phyloP scores from a whole-genome alignment of 1,284 basidiomycete species.

The Trametes hirsuta region DNA sequence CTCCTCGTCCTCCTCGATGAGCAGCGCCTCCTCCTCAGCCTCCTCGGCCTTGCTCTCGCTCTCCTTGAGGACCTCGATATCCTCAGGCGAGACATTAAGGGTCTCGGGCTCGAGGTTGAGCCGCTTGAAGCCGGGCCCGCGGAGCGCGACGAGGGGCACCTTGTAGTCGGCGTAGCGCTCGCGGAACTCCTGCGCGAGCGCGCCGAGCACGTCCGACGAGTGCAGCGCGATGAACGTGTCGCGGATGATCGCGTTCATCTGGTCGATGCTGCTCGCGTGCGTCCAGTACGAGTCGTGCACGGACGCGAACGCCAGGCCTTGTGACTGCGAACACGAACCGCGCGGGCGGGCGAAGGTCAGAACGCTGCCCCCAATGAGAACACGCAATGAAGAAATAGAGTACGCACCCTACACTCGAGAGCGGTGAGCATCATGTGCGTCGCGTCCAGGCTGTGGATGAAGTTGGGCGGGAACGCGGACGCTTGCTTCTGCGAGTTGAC shows the following conservation, averaged over 20 bases:
- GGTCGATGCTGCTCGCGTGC: slow-evolving; percentile 86
- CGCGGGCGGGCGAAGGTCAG: no score
- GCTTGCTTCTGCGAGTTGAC: slow-evolving; percentile 91
- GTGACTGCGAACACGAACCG: slow-evolving; percentile 45
- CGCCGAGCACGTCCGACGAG: slow-evolving; percentile 79
- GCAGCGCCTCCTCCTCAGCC: slow-evolving; percentile 10
- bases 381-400: neutral
- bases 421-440: slow-evolving; percentile 99
- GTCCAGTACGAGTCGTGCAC: slow-evolving; percentile 99
- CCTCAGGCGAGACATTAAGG: slow-evolving; percentile 8
- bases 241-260: slow-evolving; percentile 89
- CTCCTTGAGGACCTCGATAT: slow-evolving; percentile 22
- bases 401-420: slow-evolving; percentile 80
- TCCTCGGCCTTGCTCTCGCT: slow-evolving; percentile 2
- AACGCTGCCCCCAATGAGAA: neutral
- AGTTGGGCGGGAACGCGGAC: slow-evolving; percentile 98
- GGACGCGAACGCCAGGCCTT: slow-evolving; percentile 85
- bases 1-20: slow-evolving; percentile 18
- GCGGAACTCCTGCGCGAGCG: slow-evolving; percentile 71
- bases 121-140: slow-evolving; percentile 39
- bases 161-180: slow-evolving; percentile 79
- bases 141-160: slow-evolving; percentile 66
- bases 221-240: slow-evolving; percentile 95
- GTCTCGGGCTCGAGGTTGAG: slow-evolving; percentile 31
- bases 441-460: slow-evolving; percentile 96